phyloP scores from a whole-genome alignment of 345 rosid genomes.

The Eucalyptus leucophloia region DNA sequence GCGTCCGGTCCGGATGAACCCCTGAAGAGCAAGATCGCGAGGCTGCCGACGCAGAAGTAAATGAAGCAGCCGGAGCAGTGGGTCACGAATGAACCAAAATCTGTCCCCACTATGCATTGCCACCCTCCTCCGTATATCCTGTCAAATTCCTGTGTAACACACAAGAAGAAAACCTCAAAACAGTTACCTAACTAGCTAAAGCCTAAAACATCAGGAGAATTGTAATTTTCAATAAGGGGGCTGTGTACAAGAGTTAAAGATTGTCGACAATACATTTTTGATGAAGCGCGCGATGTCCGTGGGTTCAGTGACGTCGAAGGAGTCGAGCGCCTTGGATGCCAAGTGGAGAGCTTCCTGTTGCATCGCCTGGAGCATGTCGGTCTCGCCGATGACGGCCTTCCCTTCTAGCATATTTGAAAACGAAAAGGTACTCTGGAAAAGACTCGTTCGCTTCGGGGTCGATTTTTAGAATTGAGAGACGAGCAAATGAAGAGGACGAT shows the following conservation, averaged over 20 bases:
- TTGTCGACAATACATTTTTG: slow-evolving; percentile 32
- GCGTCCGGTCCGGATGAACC: slow-evolving; percentile 12
- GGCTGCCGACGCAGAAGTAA: slow-evolving; percentile 43
- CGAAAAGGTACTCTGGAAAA: not conserved
- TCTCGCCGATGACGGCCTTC: slow-evolving; percentile 66
- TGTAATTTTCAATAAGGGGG: not conserved
- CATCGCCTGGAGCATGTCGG: slow-evolving; percentile 76
- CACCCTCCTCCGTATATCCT: slow-evolving; percentile 34
- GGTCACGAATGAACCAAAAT: slow-evolving; percentile 64
- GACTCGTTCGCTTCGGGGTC: not conserved
- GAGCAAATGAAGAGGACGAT: not conserved
- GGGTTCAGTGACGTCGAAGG: slow-evolving; percentile 56
- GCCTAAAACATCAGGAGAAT: not conserved
- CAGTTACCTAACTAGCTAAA: not conserved
- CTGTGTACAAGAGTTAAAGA: not conserved
- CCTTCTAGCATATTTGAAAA: slow-evolving; percentile 60
- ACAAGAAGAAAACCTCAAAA: not conserved
- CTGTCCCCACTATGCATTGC: slow-evolving; percentile 66
- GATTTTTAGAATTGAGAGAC: not conserved
- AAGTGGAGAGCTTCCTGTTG: slow-evolving; percentile 57
- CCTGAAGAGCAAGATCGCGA: slow-evolving; percentile 51
- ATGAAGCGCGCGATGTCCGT: slow-evolving; percentile 71
- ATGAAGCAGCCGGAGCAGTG: slow-evolving; percentile 51
- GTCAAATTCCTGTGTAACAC: slow-evolving; percentile 37
- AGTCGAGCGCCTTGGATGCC: slow-evolving; percentile 76